Base-by-base conservation (phyloP, 306 rosid genomes). In the Prunus mira region DNA sequence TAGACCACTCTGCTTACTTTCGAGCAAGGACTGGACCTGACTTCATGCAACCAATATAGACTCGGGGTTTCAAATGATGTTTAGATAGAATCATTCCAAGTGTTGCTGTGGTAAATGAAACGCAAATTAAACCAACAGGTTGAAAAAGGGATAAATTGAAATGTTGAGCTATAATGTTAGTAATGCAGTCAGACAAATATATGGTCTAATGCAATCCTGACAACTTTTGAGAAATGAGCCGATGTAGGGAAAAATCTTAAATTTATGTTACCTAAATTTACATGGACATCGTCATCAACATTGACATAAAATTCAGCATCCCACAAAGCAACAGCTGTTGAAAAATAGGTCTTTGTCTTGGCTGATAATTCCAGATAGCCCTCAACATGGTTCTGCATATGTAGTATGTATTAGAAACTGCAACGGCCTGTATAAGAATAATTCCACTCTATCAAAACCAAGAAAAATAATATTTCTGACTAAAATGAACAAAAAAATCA, bases 41-140 rank as follows among this genome's bases (percentile, higher is more conserved):
- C 81, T 94, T 94, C 98, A 91, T 94, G 89, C 98, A 94, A 64
- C 98, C 98, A 69, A 91, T 82, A 62, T 91, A 94, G 56, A 89
- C 94, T 10, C 91, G 93, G 78, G 91, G 87, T 71, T 89, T 91
- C 46, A 5, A 43, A 13, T 86, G 93, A 76, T 86, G 88, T 85
- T 83, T 79, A 60, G 76, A 71, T 71, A 94, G 79, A 76, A 92
- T 84, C 27, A 69, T 65, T 69, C 91, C 94, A 73, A 94, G 95
- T 8, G 91, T 89, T 64, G 88, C 97, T 94, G 90, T 22, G 50
- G 79, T 69, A 61, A 49, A 32, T 63, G 65, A 28, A 13, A 69
- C 65, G 67, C 64, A 63, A 68, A 83, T 62, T 50, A 64, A 71
- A 63, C 51, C 68, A 68, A 60, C 32, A 71, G 74, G 69, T 56